A percentile compares a stretch with the other conserved stretches of the same genome.
phyloP scores from a whole-genome alignment of 768 basidiomycete species.

The Amanita phalloides region DNA sequence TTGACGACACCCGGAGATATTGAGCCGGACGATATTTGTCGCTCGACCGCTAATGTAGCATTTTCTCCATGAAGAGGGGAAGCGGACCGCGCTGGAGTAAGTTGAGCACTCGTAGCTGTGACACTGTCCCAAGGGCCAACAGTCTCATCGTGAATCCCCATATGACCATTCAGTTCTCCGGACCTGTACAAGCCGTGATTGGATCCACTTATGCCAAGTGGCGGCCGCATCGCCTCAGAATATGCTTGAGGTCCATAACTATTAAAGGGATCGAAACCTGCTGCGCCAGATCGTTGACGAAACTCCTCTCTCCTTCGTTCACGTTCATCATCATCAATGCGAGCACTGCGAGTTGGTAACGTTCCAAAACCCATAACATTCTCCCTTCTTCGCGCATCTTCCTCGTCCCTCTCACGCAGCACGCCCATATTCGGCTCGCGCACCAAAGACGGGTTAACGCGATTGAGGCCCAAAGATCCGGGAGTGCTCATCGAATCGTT shows the following conservation, averaged over 20 bases:
- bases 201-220: neutral
- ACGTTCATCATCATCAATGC: conserved; percentile 51
- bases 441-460: conserved; percentile 19
- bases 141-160: conserved; percentile 17
- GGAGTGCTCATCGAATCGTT: conserved; percentile 22
- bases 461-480: conserved; percentile 34
- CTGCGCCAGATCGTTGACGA: conserved; percentile 29
- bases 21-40: conserved; percentile 16
- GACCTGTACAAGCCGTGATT: neutral
- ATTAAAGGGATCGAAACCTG: conserved; percentile 74
- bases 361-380: conserved; percentile 28
- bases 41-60: neutral
- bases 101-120: conserved; percentile 14
- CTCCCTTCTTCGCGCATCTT: conserved; percentile 30
- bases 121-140: conserved; percentile 36
- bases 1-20: conserved; percentile 22
- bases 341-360: conserved; percentile 34
- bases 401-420: conserved; percentile 28
- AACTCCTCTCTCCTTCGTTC: conserved; percentile 39
- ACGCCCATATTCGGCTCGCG: conserved; percentile 9
- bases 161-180: conserved; percentile 6
- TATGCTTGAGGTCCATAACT: conserved; percentile 29
- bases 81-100: conserved; percentile 20
- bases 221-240: neutral
- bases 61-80: conserved; percentile 5